Base-by-base conservation (phyloP, 2,329 filamentous ascomycete species). In the Hypoxylon sp. region DNA sequence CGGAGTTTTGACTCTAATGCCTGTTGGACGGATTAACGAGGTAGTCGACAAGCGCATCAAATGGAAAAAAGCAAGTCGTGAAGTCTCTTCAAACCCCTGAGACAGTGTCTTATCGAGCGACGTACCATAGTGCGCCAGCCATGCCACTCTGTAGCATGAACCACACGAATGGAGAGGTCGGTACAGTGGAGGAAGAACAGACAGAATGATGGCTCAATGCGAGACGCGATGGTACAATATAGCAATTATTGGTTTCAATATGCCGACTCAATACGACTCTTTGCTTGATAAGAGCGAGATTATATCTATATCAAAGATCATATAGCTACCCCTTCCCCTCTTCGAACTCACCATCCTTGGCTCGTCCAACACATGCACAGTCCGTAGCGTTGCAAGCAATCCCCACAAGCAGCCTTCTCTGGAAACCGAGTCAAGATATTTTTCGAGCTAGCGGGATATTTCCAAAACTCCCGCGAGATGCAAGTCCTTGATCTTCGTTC, bases 291-390 rank as follows among this genome's bases (percentile, higher is more conserved):
- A 29, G 50, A 47, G 16, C 34, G 29, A 48, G 21, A 39, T 16
- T 59, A 48, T 53, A 48, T 55, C 21, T 19, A 65, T 63, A 65
- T 53, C 32, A 48, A 32, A 9, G 45, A 27, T 41, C 57, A 46
- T 63, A 68, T 60, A 62, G n/a, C 23, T 39, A 39, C 52, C 61
- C 37, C 61, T 54, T 50, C 46, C 53, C 25, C 45, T 59, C 39
- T 27, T 57, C 43, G 21, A 54, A 29, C 56, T 51, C 41, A 46
- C 55, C 50, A 50, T 39, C 53, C 47, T 59, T 51, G 34, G 48
- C 34, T 53, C 34, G 27, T 45, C 55, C 14, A 58, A 66, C 58
- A 66, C 63, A 58, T 60, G 59, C 59, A 60, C 55, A 51, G 52
- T 46, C 46, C 48, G 16, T 45, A 56, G 50, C 50, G 53, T 66